Conservation (phyloP, 495 filamentous ascomycete genomes). For the Tuber umbilicatum region DNA sequence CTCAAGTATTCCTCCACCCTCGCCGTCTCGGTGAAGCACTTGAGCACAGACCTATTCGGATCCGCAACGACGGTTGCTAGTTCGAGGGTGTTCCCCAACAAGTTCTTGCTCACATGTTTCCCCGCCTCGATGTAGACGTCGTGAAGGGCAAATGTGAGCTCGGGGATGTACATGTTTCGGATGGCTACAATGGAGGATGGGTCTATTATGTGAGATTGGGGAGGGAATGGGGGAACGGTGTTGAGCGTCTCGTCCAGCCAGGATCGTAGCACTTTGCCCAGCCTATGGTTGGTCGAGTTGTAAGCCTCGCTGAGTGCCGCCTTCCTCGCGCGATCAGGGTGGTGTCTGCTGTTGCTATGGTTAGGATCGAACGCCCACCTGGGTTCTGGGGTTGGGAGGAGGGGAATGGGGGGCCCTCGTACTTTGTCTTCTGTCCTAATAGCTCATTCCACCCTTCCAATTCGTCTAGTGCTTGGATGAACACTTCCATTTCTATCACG, state of each 20-base stretch:
- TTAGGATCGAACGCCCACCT: conserved; percentile 4
- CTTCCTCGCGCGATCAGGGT: conserved; percentile 25
- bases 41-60: conserved; percentile 31
- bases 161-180: conserved; percentile 40
- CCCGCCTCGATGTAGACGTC: conserved; percentile 39
- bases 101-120: conserved; percentile 27
- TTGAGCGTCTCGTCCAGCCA: conserved; percentile 30
- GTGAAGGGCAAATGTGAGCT: conserved; percentile 38
- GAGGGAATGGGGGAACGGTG: conserved; percentile 5
- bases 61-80: conserved; percentile 39
- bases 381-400: background rate
- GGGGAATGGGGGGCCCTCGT: conserved; percentile 8
- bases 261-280: conserved; percentile 18
- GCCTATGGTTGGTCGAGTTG: conserved; percentile 10
- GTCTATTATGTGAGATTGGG: conserved; percentile 15
- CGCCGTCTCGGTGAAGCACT: conserved; percentile 28
- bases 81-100: conserved; percentile 34
- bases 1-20: conserved; percentile 39
- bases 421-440: conserved; percentile 26
- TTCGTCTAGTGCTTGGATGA: conserved; percentile 33
- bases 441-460: conserved; percentile 37
- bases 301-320: conserved; percentile 19
- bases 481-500: conserved; percentile 34
- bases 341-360: conserved; percentile 16
- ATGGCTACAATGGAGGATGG: conserved; percentile 17